Percentiles rank a stretch among this genome's conserved stretches.
Evolutionary conservation across 805 yeast genomes (phyloP).

Genomic region (Candida ponderosae): DNA sequence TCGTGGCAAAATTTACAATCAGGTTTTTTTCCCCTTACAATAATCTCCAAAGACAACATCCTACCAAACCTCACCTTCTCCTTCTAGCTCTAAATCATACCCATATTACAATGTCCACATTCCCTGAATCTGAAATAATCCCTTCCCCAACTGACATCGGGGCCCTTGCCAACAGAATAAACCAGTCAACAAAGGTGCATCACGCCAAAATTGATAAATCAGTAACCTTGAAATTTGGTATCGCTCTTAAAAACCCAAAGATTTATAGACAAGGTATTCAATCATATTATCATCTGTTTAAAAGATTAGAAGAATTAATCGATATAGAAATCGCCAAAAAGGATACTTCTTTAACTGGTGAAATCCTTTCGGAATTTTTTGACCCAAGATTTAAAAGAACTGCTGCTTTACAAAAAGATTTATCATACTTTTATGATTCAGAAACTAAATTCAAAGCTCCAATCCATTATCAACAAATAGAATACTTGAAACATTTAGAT

Average conservation of each 20-base stretch:
- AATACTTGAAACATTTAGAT: slow-evolving; percentile 53
- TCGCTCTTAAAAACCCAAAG: slow-evolving; percentile 68
- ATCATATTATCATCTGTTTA: slow-evolving; percentile 61
- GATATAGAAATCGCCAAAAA: slow-evolving; percentile 34
- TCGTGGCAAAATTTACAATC: too few relatives aligned
- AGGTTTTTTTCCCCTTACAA: too few relatives aligned
- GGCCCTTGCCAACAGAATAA: slow-evolving; percentile 78
- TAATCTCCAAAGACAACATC: too few relatives aligned
- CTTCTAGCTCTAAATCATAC: background rate
- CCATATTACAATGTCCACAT: slow-evolving; percentile 3
- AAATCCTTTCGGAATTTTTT: slow-evolving; percentile 54
- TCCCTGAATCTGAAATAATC: slow-evolving; percentile 43
- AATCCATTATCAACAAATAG: slow-evolving; percentile 52
- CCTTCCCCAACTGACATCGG: slow-evolving; percentile 79
- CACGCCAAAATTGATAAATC: slow-evolving; percentile 67
- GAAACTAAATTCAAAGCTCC: slow-evolving; percentile 51
- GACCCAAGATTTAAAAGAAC: slow-evolving; percentile 63
- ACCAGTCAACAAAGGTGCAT: slow-evolving; percentile 51
- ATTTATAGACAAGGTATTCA: slow-evolving; percentile 79
- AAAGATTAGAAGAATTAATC: slow-evolving; percentile 50
- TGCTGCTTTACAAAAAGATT: slow-evolving; percentile 48
- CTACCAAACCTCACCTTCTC: too few relatives aligned
- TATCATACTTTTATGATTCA: slow-evolving; percentile 58
- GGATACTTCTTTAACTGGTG: slow-evolving; percentile 17
- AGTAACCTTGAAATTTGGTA: slow-evolving; percentile 61